phyloP scores from a whole-genome alignment of 2,329 filamentous ascomycete genomes.

The Drechslerella coelobrocha region DNA sequence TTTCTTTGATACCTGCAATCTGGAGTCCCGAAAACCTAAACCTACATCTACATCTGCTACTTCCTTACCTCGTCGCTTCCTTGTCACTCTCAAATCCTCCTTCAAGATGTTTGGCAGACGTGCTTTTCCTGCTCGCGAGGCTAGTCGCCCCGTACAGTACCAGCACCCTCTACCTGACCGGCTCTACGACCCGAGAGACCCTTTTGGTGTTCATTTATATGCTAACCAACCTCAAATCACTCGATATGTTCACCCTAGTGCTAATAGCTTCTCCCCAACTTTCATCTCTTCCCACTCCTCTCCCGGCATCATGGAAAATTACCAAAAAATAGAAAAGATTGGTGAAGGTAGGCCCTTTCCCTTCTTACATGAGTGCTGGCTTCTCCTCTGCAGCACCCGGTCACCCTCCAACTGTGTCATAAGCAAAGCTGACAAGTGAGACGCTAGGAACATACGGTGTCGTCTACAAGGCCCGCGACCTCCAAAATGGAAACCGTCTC shows the following conservation, averaged over 20 bases:
- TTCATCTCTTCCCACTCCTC: constrained; percentile 7
- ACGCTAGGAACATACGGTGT: constrained; percentile 87
- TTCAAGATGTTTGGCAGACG: constrained; percentile 22
- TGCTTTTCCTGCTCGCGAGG: not conserved
- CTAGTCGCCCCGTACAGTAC: constrained; percentile 2
- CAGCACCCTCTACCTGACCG: not conserved
- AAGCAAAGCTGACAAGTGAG: not conserved
- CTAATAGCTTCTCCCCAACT: constrained; percentile 16
- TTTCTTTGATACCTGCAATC: not conserved
- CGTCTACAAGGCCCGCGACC: constrained; percentile 91
- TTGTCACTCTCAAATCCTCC: no score
- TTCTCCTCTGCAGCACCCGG: no score
- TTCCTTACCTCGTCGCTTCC: not conserved
- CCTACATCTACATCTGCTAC: not conserved
- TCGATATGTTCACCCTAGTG: constrained; percentile 4
- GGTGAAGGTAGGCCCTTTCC: constrained; percentile 77
- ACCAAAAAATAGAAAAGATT: constrained; percentile 95
- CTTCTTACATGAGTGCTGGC: no score
- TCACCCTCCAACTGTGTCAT: no score
- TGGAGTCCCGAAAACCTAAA: no score
- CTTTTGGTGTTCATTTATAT: constrained; percentile 1
- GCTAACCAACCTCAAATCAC: not conserved
- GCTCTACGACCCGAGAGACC: not conserved
- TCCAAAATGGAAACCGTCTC: constrained; percentile 80
- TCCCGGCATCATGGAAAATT: constrained; percentile 77